Conservation (phyloP, 2,329 filamentous ascomycete species). For the Aspergillus pseudonomiae region DNA sequence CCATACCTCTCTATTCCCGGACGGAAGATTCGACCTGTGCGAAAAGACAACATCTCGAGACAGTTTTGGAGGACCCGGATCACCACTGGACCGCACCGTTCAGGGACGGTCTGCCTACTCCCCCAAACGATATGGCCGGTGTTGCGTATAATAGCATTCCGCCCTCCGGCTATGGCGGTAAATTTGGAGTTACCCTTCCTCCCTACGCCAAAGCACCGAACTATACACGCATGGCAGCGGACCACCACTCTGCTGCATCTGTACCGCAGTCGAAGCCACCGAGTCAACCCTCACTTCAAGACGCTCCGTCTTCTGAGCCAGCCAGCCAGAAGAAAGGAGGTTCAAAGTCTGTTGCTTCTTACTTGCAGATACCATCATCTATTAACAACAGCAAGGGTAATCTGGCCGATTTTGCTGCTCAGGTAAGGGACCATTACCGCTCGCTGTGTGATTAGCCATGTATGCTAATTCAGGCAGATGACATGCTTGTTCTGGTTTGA, state of each 20-base stretch:
- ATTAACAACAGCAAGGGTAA: constrained; percentile 77
- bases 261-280: constrained; percentile 27
- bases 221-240: constrained; percentile 26
- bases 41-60: constrained; percentile 18
- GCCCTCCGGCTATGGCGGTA: constrained; percentile 35
- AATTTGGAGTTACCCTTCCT: constrained; percentile 29
- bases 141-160: constrained; percentile 40
- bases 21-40: constrained; percentile 18
- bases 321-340: constrained; percentile 31
- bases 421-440: constrained; percentile 54
- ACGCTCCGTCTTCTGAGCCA: constrained; percentile 24
- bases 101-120: constrained; percentile 45
- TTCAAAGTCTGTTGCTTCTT: constrained; percentile 48
- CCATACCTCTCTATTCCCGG: constrained; percentile 25
- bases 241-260: constrained; percentile 28
- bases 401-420: constrained; percentile 79
- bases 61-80: constrained; percentile 21
- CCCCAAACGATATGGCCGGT: constrained; percentile 47
- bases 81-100: constrained; percentile 39
- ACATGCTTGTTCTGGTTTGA: constrained; percentile 99
- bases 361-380: constrained; percentile 71
- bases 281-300: constrained; percentile 27
- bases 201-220: constrained; percentile 24
- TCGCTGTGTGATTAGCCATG: neutral
- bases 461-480: constrained; percentile 60